phyloP scores from a whole-genome alignment of 108 stramenopile species.

The Skeletonema tropicum region DNA sequence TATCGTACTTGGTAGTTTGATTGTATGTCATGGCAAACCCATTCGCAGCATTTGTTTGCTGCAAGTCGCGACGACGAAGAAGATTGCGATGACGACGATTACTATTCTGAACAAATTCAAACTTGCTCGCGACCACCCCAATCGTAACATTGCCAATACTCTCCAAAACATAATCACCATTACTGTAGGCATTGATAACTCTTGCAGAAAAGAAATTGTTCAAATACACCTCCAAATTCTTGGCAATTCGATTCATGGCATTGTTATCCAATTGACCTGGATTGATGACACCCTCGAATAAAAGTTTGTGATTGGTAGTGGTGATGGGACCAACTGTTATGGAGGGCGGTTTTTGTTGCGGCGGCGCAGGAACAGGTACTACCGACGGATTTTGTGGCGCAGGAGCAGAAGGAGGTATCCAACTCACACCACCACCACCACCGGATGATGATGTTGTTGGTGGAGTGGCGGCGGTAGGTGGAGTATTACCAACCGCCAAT shows the following conservation, averaged over 20 bases:
- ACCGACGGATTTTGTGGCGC: too few species aligned
- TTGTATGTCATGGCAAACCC: slow-evolving; percentile 25
- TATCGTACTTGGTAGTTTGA: slow-evolving; percentile 42
- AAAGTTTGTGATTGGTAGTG: slow-evolving; percentile 31
- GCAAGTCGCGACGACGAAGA: slow-evolving; percentile 10
- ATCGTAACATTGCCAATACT: slow-evolving; percentile 35
- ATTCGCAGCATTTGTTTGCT: slow-evolving; percentile 5
- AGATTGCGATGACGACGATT: slow-evolving; percentile 5
- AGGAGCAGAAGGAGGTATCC: not conserved
- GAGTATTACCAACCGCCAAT: not conserved
- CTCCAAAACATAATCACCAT: slow-evolving; percentile 25
- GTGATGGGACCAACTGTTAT: slow-evolving; percentile 18
- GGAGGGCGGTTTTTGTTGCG: not conserved
- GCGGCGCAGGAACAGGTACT: too few species aligned
- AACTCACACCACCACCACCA: not conserved
- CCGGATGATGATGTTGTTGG: not conserved
- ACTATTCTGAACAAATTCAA: slow-evolving; percentile 8
- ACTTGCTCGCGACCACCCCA: slow-evolving; percentile 7
- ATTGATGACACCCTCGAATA: slow-evolving; percentile 17
- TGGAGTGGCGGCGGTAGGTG: not conserved
- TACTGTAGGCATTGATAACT: slow-evolving; percentile 2
- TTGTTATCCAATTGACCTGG: slow-evolving; percentile 4
- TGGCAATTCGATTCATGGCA: slow-evolving; percentile 19
- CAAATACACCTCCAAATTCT: slow-evolving; percentile 33
- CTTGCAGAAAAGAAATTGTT: slow-evolving; percentile 26